These are phyloP conservation scores for Meira miltonrushii DNA, from an alignment of 1,284 basidiomycete species.

Conservation along the genomic window DNA sequence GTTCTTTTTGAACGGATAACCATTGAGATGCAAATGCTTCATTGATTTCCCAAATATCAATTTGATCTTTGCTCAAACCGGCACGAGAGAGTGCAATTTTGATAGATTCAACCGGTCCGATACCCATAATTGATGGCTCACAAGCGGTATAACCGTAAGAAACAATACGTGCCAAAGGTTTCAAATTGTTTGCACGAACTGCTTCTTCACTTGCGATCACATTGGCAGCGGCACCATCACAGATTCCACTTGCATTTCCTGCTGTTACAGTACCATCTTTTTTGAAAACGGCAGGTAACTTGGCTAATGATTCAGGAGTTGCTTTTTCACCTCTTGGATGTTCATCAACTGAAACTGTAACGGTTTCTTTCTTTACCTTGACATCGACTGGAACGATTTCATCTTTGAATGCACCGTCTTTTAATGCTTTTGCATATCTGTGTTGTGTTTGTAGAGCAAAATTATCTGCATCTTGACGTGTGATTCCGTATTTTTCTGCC, in stretches of 20 bases:
- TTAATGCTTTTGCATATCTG: slow-evolving; percentile 54
- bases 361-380: slow-evolving; percentile 46
- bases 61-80: slow-evolving; percentile 54
- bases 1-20: slow-evolving; percentile 80
- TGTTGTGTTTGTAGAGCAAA: slow-evolving; percentile 53
- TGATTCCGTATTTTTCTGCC: slow-evolving; percentile 77
- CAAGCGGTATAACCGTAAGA: slow-evolving; percentile 60
- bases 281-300: slow-evolving; percentile 81
- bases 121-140: slow-evolving; percentile 60
- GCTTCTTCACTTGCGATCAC: slow-evolving; percentile 87
- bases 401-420: slow-evolving; percentile 54
- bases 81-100: slow-evolving; percentile 53
- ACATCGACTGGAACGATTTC: slow-evolving; percentile 53
- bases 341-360: slow-evolving; percentile 55
- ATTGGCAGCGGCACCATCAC: slow-evolving; percentile 94
- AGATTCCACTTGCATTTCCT: slow-evolving; percentile 90
- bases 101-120: slow-evolving; percentile 58
- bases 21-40: slow-evolving; percentile 92
- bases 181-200: slow-evolving; percentile 74
- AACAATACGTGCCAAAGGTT: slow-evolving; percentile 82
- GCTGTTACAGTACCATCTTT: slow-evolving; percentile 84
- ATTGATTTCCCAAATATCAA: slow-evolving; percentile 60
- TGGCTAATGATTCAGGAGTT: slow-evolving; percentile 83
- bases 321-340: slow-evolving; percentile 65
- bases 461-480: slow-evolving; percentile 74